Base-by-base conservation (phyloP, 495 filamentous ascomycete species). In the Elasticomyces elasticus region DNA sequence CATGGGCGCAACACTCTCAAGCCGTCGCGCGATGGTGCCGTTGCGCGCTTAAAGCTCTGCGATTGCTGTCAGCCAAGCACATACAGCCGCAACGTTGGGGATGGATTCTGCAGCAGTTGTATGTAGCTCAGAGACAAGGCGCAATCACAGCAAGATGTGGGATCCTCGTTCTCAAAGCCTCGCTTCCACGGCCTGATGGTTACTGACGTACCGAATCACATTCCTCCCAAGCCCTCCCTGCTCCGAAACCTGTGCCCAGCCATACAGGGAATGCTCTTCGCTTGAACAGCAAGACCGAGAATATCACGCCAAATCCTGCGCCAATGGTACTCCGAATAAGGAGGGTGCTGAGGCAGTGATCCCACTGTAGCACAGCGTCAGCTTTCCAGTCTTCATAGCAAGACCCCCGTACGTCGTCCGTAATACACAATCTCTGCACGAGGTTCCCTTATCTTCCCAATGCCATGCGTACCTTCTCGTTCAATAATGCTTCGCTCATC, bases 271-370 rank as follows among this genome's bases (percentile, higher is more conserved):
- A 99, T 60, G 91, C 87, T 69, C 92, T 82, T 67, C 92, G 82
- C 78, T 94, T 95, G 80, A 99, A 99, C 24, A 99, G 72, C 44
- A 99, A 83, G 27, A 99, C 90, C 43, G 90, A 96, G 77, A 99
- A 97, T 70, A 97, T 85, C 69, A 97, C 84, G 71, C 92, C 92
- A 73, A 97, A 96, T 52, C 84, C 86, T 61, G 95, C 82, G 62
- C 92, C 92, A 67, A 99, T 80, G 45, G 85, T 82, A 52, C 89
- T 95, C 69, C 92, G 89, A 74, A 97, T 90, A 65, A 97, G 79
- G 72, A 95, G 79, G 64, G 91, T 94, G 60, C 92, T 95, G 69
- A 97, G 83, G 69, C 90, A 94, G 70, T 84, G 88, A 71, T 99
- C 92, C 92, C 92, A 99, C 94, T 99, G 50, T 40, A 12, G 35